phyloP scores from a whole-genome alignment of 495 filamentous ascomycete species.

The Cairneyella variabilis region DNA sequence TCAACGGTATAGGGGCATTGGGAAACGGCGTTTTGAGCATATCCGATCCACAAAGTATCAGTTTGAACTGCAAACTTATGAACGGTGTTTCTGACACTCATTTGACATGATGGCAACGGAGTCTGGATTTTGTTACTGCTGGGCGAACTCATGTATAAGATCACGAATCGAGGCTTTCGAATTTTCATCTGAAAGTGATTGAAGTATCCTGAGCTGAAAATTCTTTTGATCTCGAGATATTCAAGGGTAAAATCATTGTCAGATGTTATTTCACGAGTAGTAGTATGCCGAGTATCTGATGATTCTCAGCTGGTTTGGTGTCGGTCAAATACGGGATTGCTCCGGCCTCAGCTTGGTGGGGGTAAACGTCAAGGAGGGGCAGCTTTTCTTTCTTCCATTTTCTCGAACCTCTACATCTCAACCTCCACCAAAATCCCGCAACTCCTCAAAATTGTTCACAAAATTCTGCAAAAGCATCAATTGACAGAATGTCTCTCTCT shows the following conservation, averaged over 20 bases:
- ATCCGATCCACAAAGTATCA: too few species aligned
- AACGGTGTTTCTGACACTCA: not conserved
- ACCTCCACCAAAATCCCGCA: conserved; percentile 19
- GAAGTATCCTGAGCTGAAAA: too few species aligned
- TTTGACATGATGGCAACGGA: not conserved
- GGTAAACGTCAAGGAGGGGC: conserved; percentile 18
- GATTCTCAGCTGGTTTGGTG: too few species aligned
- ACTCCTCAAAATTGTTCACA: not conserved
- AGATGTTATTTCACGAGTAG: too few species aligned
- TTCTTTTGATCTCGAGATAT: too few species aligned
- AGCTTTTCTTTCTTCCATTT: conserved; percentile 17
- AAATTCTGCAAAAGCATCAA: conserved; percentile 9
- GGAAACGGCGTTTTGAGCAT: conserved; percentile 10
- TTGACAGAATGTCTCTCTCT: conserved; percentile 83
- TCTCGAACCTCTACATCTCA: conserved; percentile 9
- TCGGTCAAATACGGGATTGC: too few species aligned
- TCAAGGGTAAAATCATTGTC: too few species aligned
- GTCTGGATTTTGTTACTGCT: not conserved
- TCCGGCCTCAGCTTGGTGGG: too few species aligned
- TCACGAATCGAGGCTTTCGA: not conserved
- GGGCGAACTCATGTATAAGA: not conserved
- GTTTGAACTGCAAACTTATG: too few species aligned
- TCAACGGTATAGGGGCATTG: conserved; percentile 11
- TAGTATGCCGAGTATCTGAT: too few species aligned
- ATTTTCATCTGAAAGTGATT: too few species aligned